A percentile compares a stretch with the other conserved stretches of the same genome.
Evolutionary conservation across 2,329 filamentous ascomycete genomes (phyloP).

Genomic region (Cladosporium halotolerans): DNA sequence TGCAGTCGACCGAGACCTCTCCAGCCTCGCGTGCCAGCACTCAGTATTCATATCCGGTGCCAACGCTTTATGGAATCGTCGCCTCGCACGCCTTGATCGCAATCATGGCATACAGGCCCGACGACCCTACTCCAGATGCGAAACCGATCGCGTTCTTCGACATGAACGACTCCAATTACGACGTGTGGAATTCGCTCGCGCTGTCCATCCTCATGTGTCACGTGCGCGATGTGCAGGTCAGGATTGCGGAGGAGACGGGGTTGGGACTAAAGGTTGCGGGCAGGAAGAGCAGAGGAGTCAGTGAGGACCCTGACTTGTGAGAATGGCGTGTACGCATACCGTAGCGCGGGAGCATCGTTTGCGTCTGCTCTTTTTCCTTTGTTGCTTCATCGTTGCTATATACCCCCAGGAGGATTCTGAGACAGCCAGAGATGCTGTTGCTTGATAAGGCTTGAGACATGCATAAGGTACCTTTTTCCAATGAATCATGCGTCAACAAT

Average conservation of each 20-base stretch:
- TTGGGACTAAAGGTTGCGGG: conserved; percentile 16
- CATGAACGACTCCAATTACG: conserved; percentile 46
- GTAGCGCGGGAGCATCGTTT: too few relatives aligned
- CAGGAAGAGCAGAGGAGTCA: not conserved
- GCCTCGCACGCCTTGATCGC: conserved; percentile 48
- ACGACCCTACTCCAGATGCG: conserved; percentile 26
- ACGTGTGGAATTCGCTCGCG: conserved; percentile 56
- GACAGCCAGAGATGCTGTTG: too few relatives aligned
- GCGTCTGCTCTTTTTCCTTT: not conserved
- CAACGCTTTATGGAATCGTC: conserved; percentile 51
- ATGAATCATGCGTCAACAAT: too few relatives aligned
- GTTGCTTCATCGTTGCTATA: not conserved
- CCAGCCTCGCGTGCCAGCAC: conserved; percentile 16
- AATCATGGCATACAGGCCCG: conserved; percentile 46
- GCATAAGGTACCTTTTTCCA: too few relatives aligned
- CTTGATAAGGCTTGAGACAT: too few relatives aligned
- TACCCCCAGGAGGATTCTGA: too few relatives aligned
- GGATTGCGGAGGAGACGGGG: conserved; percentile 35
- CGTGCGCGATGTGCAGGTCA: conserved; percentile 45
- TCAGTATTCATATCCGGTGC: conserved; percentile 28
- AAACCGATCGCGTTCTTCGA: conserved; percentile 46
- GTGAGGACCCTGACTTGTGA: conserved; percentile 6
- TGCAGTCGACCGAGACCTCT: conserved; percentile 23
- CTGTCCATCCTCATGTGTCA: conserved; percentile 51
- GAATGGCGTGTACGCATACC: too few relatives aligned